Evolutionary conservation across 495 filamentous ascomycete species (phyloP).

Genomic region (Cladorrhinum samala): DNA sequence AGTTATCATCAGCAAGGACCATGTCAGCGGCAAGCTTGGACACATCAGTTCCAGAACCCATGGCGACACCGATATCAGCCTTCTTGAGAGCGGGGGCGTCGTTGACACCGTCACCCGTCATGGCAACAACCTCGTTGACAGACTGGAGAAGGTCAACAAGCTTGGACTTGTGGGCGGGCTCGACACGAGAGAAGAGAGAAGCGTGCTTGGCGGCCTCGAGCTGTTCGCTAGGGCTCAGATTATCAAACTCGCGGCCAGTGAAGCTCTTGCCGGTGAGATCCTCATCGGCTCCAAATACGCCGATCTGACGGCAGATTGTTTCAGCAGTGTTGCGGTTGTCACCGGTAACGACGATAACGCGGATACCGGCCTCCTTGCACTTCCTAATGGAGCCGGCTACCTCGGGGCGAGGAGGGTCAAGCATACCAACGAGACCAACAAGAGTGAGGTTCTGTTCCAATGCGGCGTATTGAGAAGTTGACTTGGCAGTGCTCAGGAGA

Average conservation of each 20-base stretch:
- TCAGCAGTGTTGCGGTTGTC: slow-evolving; percentile 98
- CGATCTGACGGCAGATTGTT: slow-evolving; percentile 94
- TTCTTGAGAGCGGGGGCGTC: slow-evolving; percentile 98
- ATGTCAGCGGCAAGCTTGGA: slow-evolving; percentile 96
- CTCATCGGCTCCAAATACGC: slow-evolving; percentile 79
- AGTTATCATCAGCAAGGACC: slow-evolving; percentile 98
- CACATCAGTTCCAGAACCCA: slow-evolving; percentile 98
- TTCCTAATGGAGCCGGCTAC: slow-evolving; percentile 78
- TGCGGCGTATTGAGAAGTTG: slow-evolving; percentile 73
- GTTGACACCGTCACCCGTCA: slow-evolving; percentile 99
- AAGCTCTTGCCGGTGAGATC: slow-evolving; percentile 87
- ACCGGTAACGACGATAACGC: slow-evolving; percentile 96
- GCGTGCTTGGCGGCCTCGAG: slow-evolving; percentile 77
- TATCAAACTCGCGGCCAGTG: slow-evolving; percentile 91
- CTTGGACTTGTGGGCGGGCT: slow-evolving; percentile 91
- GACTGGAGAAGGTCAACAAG: slow-evolving; percentile 95
- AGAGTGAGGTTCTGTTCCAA: slow-evolving; percentile 93
- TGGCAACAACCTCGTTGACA: slow-evolving; percentile 90
- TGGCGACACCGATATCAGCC: slow-evolving; percentile 96
- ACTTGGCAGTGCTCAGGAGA: slow-evolving; percentile 66
- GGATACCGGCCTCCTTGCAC: slow-evolving; percentile 88
- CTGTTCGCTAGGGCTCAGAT: slow-evolving; percentile 70
- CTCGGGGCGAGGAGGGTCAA: slow-evolving; percentile 95
- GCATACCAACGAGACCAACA: slow-evolving; percentile 90
- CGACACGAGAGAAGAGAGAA: slow-evolving; percentile 93